Conservation (phyloP, 495 filamentous ascomycete genomes). For the Podospora bellae-mahoneyi region DNA sequence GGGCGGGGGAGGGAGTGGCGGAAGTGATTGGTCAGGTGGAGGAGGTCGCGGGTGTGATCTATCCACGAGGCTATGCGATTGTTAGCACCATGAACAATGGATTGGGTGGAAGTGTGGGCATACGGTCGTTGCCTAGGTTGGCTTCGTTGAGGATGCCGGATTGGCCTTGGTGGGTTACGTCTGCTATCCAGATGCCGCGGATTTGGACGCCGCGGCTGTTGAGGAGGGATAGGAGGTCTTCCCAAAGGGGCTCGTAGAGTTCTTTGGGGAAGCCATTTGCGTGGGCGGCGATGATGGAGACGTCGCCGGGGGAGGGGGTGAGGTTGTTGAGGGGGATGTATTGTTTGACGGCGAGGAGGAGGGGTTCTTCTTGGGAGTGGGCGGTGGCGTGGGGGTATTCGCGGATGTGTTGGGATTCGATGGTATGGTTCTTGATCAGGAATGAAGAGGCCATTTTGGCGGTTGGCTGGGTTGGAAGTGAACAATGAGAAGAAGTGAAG, state of each 20-base stretch:
- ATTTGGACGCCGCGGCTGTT: constrained; percentile 58
- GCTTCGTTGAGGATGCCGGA: constrained; percentile 72
- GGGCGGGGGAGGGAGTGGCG: constrained; percentile 80
- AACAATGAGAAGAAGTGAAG: neutral
- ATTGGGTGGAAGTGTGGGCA: neutral
- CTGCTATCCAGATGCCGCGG: constrained; percentile 81
- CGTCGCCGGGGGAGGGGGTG: constrained; percentile 61
- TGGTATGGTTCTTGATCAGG: constrained; percentile 53
- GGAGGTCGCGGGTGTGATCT: constrained; percentile 82
- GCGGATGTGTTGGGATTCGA: constrained; percentile 66
- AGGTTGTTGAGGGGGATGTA: constrained; percentile 71
- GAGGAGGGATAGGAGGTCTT: constrained; percentile 56
- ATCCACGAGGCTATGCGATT: constrained; percentile 59
- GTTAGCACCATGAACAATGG: no score
- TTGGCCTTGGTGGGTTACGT: constrained; percentile 72
- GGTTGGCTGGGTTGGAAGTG: neutral
- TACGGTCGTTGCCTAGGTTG: constrained; percentile 68
- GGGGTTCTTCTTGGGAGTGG: constrained; percentile 57
- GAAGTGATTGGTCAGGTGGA: constrained; percentile 84
- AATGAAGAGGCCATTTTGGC: constrained; percentile 30
- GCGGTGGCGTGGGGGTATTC: constrained; percentile 67
- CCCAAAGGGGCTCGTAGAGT: constrained; percentile 86
- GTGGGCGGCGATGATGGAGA: constrained; percentile 80
- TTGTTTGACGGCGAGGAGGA: constrained; percentile 75
- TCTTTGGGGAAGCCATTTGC: constrained; percentile 92